phyloP scores from a whole-genome alignment of 441 rosid species.

The Gossypium lobatum region DNA sequence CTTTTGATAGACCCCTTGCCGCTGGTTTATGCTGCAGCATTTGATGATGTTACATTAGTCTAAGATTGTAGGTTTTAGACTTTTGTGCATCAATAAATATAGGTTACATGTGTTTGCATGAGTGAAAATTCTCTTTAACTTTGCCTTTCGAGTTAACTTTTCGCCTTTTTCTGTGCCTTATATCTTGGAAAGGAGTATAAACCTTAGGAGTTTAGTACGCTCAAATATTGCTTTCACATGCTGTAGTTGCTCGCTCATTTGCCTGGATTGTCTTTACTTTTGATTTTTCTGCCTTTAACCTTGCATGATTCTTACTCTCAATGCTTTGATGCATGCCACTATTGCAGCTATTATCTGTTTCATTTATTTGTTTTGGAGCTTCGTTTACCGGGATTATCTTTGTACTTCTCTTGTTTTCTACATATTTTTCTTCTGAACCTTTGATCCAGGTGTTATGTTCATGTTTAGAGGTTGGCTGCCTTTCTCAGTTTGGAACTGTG shows the following conservation, averaged over 20 bases:
- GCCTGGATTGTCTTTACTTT: not conserved
- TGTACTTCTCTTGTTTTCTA: conserved; percentile 8
- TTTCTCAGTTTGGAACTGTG: not conserved
- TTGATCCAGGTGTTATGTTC: not conserved
- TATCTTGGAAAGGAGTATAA: not conserved
- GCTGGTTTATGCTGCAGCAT: conserved; percentile 1
- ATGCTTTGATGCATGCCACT: conserved; percentile 1
- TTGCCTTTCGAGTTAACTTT: not conserved
- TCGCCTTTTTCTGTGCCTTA: not conserved
- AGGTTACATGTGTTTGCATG: not conserved
- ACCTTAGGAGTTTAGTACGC: not conserved
- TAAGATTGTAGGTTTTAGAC: not conserved
- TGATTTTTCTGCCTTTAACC: not conserved
- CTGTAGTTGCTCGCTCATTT: not conserved
- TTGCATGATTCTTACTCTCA: not conserved
- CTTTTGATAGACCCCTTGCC: not conserved
- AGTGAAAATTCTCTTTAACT: conserved; percentile 8
- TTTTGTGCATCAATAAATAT: not conserved
- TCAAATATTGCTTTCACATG: not conserved
- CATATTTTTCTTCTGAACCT: not conserved
- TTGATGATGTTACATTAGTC: not conserved
- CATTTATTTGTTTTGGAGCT: not conserved
- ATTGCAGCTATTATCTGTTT: not conserved
- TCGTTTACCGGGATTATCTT: conserved; percentile 12
- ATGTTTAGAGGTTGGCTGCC: not conserved